Base-by-base conservation (phyloP, 202 grass and related monocot species). In the Schoenoplectus triqueter region DNA sequence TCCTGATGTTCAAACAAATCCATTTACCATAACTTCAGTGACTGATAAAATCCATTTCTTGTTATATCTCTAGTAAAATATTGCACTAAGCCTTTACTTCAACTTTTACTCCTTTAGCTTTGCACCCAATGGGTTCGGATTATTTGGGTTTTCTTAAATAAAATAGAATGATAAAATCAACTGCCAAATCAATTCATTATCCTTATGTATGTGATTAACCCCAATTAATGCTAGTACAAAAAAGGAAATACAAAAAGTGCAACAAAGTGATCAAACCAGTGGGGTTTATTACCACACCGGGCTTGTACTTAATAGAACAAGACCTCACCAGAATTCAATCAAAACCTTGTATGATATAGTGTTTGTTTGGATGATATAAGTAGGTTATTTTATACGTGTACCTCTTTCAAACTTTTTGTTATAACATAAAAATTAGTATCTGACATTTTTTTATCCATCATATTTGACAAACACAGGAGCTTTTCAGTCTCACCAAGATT, bases 401-500 rank as follows among this genome's bases (percentile, higher is more conserved):
- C 49, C 11, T 18, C 52, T 75, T 31, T 31, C 31, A 31, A 4
- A 55, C 13, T 76, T 22, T 4, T 78, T 79, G 51, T 79, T 78
- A 78, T 78, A 39, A 10, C 17, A 45, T 39, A 0, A 5, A 45
- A 61, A 18, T 45, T 41, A 10, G 54, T 79, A 61, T 55, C 31
- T 79, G 54, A 79, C 31, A 78, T 14, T 4, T 78, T 44, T 3
- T 17, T 60, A 79, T 80, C 3, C 11, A 62, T 51, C 86, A 74
- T 79, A 60, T 44, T 56, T 18, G 55, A 65, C 88, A 42, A 14
- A 81, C 88, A 40, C 69, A 97, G 92, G 95, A 3, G 49, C 92
- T n/a, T n/a, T n/a, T 73, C 80, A 93, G 10, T 97, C 95, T 10
- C 92, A 97, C 85, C 95, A 94, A 87, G 95, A 97, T 86, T 97